Evolutionary conservation across 352 stramenopile species (phyloP), one percentile per base, ranked within the genome.

Genomic region (Phytophthora hibernalis): DNA sequence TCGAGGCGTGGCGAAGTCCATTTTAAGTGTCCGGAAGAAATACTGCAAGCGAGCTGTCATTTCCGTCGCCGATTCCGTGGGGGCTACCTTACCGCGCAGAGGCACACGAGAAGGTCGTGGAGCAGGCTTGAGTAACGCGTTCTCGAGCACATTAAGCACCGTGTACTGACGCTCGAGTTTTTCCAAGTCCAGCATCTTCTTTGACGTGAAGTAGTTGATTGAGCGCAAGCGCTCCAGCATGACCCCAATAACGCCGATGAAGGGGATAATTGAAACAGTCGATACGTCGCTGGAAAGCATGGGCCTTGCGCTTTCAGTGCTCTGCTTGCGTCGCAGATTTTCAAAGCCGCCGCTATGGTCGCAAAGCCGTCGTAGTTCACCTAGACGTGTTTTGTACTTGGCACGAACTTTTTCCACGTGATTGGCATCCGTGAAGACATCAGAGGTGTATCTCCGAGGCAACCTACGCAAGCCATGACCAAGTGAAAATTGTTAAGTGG

Each of bases 401-500:
- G 73, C 50, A 2, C 79, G 79, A 49, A 92, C 85, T 40, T 79
- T 79, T 92, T 92, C 83, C 85, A 93, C 11, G 85, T 92, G 5
- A 72, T 59, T 9, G 85, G 85, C 40, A 93, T 61, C 20, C 85
- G 71, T 8, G 82, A 87, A 43, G 71, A 73, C 83, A 93, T 93
- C 12, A 93, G 73, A 3, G 85, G 82, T 12, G 65, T 83, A 57
- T 92, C 85, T 16, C 85, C 85, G 0, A 93, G 65, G 43, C 85
- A 91, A 5, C 85, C 85, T 1, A 93, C 82, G 22, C 85, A 92
- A 9, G 77, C 82, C 85, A 93, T 92, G 18, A 91, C 80, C n/a
- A 94, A 61, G 55, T 91, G 79, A 47, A 92, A 94, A 47, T 92
- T 94, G 65, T 82, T 80, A 26, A 92, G 57, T 7, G 74, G 68